Evolutionary conservation across 2,329 filamentous ascomycete genomes (phyloP).

Genomic region (Tolypocladium endophyticum): DNA sequence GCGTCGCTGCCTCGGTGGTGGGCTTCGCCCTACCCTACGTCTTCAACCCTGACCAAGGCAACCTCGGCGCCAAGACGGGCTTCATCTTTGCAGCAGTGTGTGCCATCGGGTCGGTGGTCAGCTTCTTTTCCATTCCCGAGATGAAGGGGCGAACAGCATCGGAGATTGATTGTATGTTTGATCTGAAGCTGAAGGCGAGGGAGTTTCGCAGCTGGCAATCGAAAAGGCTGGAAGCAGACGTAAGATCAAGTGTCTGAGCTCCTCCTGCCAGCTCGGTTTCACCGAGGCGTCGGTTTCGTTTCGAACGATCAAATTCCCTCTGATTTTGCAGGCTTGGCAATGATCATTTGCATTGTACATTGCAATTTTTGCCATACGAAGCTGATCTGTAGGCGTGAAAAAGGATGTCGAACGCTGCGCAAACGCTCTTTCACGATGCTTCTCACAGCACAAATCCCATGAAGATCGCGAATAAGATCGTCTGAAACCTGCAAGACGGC

Average conservation of each 20-base stretch:
- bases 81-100: not conserved
- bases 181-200: not conserved
- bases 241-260: too few species aligned
- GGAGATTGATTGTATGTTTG: not conserved
- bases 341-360: too few species aligned
- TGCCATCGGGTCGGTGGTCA: not conserved
- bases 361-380: too few species aligned
- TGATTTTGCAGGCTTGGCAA: too few species aligned
- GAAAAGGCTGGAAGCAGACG: too few species aligned
- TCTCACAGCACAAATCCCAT: not conserved
- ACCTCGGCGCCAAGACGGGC: not conserved
- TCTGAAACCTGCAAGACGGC: too few species aligned
- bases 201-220: not conserved
- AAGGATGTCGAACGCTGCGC: constrained; percentile 28
- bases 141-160: not conserved
- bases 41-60: not conserved
- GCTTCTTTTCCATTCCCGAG: not conserved
- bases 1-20: not conserved
- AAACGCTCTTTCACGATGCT: not conserved
- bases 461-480: not conserved
- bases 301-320: too few species aligned
- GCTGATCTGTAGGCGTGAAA: constrained; percentile 16
- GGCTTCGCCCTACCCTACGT: not conserved
- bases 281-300: too few species aligned
- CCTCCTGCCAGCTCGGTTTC: too few species aligned